Evolutionary conservation across 306 rosid species (phyloP).

Genomic region (Trifolium fragiferum): DNA sequence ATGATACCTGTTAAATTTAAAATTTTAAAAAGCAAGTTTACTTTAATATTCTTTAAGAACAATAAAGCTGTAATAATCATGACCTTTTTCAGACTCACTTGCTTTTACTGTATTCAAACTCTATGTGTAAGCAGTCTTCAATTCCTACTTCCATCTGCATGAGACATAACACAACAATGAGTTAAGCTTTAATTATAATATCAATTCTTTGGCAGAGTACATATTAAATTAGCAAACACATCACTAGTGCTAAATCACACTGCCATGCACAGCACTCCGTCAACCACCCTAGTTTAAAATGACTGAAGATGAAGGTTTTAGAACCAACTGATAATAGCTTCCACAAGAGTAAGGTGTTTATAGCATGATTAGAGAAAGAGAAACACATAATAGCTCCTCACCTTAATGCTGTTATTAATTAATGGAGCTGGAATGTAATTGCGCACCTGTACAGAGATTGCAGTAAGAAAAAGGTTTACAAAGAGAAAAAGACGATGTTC

Average conservation of each 20-base stretch:
- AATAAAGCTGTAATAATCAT: not conserved
- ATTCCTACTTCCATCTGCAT: slow-evolving; percentile 98
- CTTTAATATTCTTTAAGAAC: not conserved
- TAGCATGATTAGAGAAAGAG: not conserved
- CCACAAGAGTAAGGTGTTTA: not conserved
- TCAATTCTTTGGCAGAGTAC: not conserved
- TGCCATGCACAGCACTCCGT: not conserved
- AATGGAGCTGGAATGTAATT: slow-evolving; percentile 80
- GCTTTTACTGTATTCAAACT: slow-evolving; percentile 96
- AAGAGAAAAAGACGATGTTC: not conserved
- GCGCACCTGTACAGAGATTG: slow-evolving; percentile 64
- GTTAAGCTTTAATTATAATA: not conserved
- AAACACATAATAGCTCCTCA: slow-evolving; percentile 45
- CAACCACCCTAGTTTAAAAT: not conserved
- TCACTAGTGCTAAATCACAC: not conserved
- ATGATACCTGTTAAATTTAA: slow-evolving; percentile 73
- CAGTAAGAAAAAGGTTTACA: slow-evolving; percentile 2
- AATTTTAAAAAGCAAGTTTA: slow-evolving; percentile 22
- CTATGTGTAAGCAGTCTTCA: slow-evolving; percentile 96
- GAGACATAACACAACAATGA: slow-evolving; percentile 16
- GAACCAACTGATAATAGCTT: not conserved
- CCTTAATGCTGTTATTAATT: slow-evolving; percentile 96
- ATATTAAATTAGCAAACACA: not conserved
- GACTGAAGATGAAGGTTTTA: not conserved
- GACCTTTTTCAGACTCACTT: slow-evolving; percentile 51